Percentiles rank a stretch among this genome's conserved stretches.
Conservation (phyloP, 768 basidiomycete species). For the Mycena galopus region DNA sequence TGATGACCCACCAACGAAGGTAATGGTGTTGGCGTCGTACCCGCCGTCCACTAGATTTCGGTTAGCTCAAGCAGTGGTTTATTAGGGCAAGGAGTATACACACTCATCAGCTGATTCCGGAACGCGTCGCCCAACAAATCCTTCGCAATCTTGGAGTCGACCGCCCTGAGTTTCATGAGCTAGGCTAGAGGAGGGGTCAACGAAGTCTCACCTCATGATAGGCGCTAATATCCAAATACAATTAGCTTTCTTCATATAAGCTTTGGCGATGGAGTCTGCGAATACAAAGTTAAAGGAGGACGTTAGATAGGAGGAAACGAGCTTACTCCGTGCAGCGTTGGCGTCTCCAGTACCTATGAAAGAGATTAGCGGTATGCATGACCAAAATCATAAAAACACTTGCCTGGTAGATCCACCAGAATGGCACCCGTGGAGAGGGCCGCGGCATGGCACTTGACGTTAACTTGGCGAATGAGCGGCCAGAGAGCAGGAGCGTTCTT, state of each 20-base stretch:
- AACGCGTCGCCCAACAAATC: constrained; percentile 77
- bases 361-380: background rate
- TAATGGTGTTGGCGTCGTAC: constrained; percentile 65
- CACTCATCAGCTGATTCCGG: constrained; percentile 72
- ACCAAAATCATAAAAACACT: constrained; percentile 10
- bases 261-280: constrained; percentile 61
- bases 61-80: background rate
- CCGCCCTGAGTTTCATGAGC: constrained; percentile 53
- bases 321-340: constrained; percentile 70
- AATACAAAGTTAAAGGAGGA: background rate
- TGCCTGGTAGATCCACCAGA: constrained; percentile 75
- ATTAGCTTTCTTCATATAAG: constrained; percentile 75
- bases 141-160: constrained; percentile 75
- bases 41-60: constrained; percentile 58
- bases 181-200: background rate
- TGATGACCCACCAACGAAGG: constrained; percentile 65
- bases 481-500: constrained; percentile 62
- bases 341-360: constrained; percentile 68
- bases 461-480: constrained; percentile 75
- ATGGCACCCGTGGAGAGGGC: constrained; percentile 72
- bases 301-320: background rate
- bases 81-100: constrained; percentile 32
- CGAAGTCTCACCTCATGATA: constrained; percentile 51
- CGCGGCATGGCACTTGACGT: constrained; percentile 64
- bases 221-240: constrained; percentile 79